Base-by-base conservation (phyloP, 2,329 filamentous ascomycete genomes). In the Hymenoscyphus linearis region DNA sequence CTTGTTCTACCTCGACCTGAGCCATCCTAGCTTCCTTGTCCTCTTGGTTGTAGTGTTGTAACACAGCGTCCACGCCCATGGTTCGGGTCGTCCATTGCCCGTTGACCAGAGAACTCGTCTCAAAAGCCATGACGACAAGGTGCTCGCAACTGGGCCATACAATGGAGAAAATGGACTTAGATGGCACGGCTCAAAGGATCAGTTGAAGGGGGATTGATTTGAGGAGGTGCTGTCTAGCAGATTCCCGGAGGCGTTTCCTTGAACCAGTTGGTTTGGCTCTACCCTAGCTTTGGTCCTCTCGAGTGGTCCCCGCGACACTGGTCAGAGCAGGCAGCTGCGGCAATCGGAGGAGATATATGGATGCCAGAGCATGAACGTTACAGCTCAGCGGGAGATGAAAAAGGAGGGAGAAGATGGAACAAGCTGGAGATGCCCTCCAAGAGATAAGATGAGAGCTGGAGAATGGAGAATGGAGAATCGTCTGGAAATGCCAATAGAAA, bases 21-120 rank as follows among this genome's bases (percentile, higher is more conserved):
- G 71, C 35, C 68, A 73, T 22, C 69, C 72, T 35, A 67, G 68
- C 62, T 71, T 76, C 61, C 72, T 69, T 57, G 64, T 69, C 67
- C 64, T 71, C 62, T 59, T 68, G 62, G 35, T 73, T 65, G 66
- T 73, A 69, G 66, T 73, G 65, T 64, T 68, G 73, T 65, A 80
- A 73, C 50, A 79, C 72, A 34, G 76, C 71, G 62, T 79, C 75
- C 58, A 77, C 68, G 67, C 79, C 74, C 60, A 74, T 58, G n/a
- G 65, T 71, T 59, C 68, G 66, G 14, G 71, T 74, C 9, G 69
- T 70, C 73, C 73, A 76, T 57, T 68, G 62, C 31, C 74, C 74
- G 56, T 75, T 67, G 18, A 72, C 68, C 10, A 73, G 64, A 25
- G 63, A 66, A 55, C 62, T 70, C 44, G 70, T 71, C 61, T 69